Evolutionary conservation across 2,329 filamentous ascomycete genomes (phyloP).

Genomic region (Fusarium verrucosum): DNA sequence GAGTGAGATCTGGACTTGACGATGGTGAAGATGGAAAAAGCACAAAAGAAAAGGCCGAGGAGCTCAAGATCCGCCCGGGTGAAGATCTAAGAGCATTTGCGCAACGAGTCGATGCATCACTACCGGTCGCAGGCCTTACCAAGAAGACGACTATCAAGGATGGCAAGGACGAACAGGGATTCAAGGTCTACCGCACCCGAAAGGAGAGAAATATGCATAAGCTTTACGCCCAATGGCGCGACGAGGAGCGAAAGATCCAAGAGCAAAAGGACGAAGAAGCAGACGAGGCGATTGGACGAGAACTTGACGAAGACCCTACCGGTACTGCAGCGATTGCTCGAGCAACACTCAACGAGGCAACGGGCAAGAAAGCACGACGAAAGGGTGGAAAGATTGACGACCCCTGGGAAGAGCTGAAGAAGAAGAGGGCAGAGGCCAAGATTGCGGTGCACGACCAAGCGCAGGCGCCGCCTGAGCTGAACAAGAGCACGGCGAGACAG

Average conservation of each 20-base stretch:
- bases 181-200: constrained; percentile 77
- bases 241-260: constrained; percentile 70
- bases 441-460: constrained; percentile 68
- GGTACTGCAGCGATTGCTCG: constrained; percentile 58
- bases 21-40: constrained; percentile 63
- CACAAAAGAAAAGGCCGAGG: constrained; percentile 35
- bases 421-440: constrained; percentile 67
- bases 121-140: constrained; percentile 78
- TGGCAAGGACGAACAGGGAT: constrained; percentile 70
- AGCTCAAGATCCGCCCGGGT: constrained; percentile 80
- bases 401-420: constrained; percentile 79
- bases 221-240: constrained; percentile 79
- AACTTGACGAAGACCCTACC: constrained; percentile 66
- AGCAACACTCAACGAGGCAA: constrained; percentile 51
- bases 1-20: constrained; percentile 71
- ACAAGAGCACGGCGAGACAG: constrained; percentile 54
- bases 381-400: constrained; percentile 69
- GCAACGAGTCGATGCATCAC: constrained; percentile 81
- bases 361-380: constrained; percentile 54
- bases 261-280: constrained; percentile 72
- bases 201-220: constrained; percentile 87
- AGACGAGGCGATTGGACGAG: constrained; percentile 70
- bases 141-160: constrained; percentile 66
- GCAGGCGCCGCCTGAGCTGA: constrained; percentile 78
- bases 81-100: constrained; percentile 85